Evolutionary conservation across 139 green algal genomes (phyloP).

Genomic region (Axilococcus clingmanii): DNA sequence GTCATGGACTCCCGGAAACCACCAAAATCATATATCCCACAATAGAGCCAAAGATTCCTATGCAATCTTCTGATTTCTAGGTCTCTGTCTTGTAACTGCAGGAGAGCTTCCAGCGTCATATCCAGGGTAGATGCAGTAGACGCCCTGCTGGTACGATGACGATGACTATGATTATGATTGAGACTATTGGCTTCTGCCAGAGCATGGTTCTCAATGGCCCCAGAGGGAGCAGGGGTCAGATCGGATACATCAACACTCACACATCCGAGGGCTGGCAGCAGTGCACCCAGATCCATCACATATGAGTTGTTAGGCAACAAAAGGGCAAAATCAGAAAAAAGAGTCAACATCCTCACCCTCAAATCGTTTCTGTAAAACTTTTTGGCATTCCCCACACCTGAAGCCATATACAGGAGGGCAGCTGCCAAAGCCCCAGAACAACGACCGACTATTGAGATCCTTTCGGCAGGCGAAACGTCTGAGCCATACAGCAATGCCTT

Average conservation of each 20-base stretch:
- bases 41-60: conserved; percentile 61
- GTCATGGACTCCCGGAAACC: neutral
- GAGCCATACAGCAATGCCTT: conserved; percentile 22
- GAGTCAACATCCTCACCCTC: conserved; percentile 43
- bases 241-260: no score
- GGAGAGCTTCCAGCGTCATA: conserved; percentile 21
- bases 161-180: conserved; percentile 4
- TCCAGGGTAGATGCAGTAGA: conserved; percentile 11
- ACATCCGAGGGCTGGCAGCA: conserved; percentile 53
- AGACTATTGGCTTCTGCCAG: neutral
- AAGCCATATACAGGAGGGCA: conserved; percentile 29
- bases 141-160: neutral
- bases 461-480: neutral
- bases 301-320: conserved; percentile 20
- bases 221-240: no score
- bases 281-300: conserved; percentile 34
- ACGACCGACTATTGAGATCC: conserved; percentile 5
- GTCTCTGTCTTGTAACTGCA: conserved; percentile 26
- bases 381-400: conserved; percentile 11
- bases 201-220: conserved; percentile 3
- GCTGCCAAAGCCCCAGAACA: conserved; percentile 36
- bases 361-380: conserved; percentile 34
- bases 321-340: conserved; percentile 41
- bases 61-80: conserved; percentile 32
- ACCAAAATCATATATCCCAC: conserved; percentile 34